Base-by-base conservation (phyloP, 805 yeast species). In the Tetrapisispora arboricola region DNA sequence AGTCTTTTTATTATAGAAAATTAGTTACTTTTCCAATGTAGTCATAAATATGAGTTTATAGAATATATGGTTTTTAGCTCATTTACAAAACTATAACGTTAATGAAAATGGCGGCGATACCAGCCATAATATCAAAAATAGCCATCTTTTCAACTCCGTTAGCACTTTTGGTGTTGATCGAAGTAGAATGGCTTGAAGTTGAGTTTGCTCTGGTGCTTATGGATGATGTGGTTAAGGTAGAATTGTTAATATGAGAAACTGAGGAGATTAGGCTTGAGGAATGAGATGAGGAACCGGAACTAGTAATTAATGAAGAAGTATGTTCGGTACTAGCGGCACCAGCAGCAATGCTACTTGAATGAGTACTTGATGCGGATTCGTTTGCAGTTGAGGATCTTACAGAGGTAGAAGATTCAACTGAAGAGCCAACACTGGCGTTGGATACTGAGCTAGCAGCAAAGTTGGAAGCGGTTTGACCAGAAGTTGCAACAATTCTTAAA, bases 371-470 rank as follows among this genome's bases (percentile, higher is more conserved):
- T 13, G 13, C 5, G 4, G 17, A 16, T 12, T 28, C 31, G 18
- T 9, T 5, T 4, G 31, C 6, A 17, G 33, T 18, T 7, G 28
- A 7, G 15, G 33, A 34, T 32, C 20, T 45, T 32, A 15, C 21
- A 36, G 26, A 40, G 41, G 39, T 20, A 44, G 35, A 18, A 21
- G 20, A 15, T 8, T 40, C 19, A 32, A 50, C 53, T 19, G 43
- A 5, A 36, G 46, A 53, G 36, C 48, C 58, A 18, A 55, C 46
- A 7, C n/a, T n/a, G n/a, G n/a, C n/a, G n/a, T n/a, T n/a, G n/a
- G n/a, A n/a, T n/a, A n/a, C n/a, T n/a, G n/a, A n/a, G n/a, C n/a
- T n/a, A n/a, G n/a, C n/a, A n/a, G n/a, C n/a, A n/a, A n/a, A n/a
- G n/a, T n/a, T n/a, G n/a, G n/a, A n/a, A n/a, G 46, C 51, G 11